phyloP scores from a whole-genome alignment of 768 basidiomycete species.

The Mrakia gelida region DNA sequence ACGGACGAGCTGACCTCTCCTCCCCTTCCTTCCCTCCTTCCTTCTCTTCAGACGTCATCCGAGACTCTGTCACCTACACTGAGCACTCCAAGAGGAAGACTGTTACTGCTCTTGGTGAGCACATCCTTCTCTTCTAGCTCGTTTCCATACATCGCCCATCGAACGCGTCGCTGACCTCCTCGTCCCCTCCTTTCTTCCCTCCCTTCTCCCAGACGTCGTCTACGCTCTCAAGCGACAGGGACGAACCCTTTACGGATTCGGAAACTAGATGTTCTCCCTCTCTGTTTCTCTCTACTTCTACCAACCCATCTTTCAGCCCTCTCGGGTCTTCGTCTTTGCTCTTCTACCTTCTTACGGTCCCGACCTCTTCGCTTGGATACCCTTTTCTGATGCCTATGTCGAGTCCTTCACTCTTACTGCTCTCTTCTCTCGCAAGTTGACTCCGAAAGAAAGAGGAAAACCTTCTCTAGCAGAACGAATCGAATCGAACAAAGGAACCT shows the following conservation, averaged over 20 bases:
- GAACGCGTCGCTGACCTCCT: slow-evolving; percentile 14
- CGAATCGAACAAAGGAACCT: too few relatives aligned
- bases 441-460: too few relatives aligned
- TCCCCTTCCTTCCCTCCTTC: slow-evolving; percentile 57
- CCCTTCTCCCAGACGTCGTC: slow-evolving; percentile 58
- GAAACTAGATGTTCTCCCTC: slow-evolving; percentile 6
- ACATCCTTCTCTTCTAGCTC: not conserved
- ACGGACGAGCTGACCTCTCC: slow-evolving; percentile 64
- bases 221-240: slow-evolving; percentile 61
- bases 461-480: too few relatives aligned
- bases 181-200: not conserved
- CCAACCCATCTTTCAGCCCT: not conserved
- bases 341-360: not conserved
- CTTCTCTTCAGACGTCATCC: slow-evolving; percentile 65
- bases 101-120: slow-evolving; percentile 67
- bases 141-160: too few relatives aligned
- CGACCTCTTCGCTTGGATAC: not conserved
- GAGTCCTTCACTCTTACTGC: too few relatives aligned
- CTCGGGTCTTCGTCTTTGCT: not conserved
- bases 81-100: slow-evolving; percentile 93
- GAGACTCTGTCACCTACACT: slow-evolving; percentile 96
- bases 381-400: too few relatives aligned
- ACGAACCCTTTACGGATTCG: slow-evolving; percentile 83
- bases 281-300: not conserved
- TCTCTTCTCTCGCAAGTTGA: too few relatives aligned